Evolutionary conservation across 805 yeast species (phyloP).

Genomic region (Peterozyma xylosa): DNA sequence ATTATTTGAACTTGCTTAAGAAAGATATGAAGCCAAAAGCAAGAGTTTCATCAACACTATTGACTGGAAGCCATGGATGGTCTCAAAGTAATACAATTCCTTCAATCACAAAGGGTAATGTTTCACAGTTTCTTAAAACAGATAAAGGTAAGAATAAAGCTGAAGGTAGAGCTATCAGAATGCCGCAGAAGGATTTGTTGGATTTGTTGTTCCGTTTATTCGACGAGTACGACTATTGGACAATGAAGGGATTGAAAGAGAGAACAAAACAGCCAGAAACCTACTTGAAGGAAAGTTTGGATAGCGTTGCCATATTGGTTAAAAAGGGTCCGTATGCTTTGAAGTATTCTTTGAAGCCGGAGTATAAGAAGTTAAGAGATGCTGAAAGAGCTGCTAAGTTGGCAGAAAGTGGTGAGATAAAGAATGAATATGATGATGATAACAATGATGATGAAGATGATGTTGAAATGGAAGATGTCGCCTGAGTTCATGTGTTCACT

Average conservation of each 20-base stretch:
- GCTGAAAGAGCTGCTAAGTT: constrained; percentile 65
- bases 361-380: constrained; percentile 74
- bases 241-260: constrained; percentile 87
- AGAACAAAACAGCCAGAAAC: constrained; percentile 92
- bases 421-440: constrained; percentile 30
- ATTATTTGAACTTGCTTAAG: constrained; percentile 43
- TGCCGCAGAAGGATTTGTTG: constrained; percentile 87
- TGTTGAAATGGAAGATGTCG: constrained; percentile 70
- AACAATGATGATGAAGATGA: constrained; percentile 66
- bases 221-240: constrained; percentile 96
- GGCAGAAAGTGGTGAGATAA: constrained; percentile 39
- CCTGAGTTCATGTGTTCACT: constrained; percentile 17
- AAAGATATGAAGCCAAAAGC: constrained; percentile 49
- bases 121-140: constrained; percentile 61
- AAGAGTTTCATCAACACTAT: constrained; percentile 59
- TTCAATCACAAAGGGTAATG: constrained; percentile 59
- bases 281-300: constrained; percentile 84
- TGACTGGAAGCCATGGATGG: constrained; percentile 81
- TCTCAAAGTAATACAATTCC: constrained; percentile 83
- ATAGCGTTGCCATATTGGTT: constrained; percentile 79
- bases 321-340: constrained; percentile 95
- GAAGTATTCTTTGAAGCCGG: constrained; percentile 84
- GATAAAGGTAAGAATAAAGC: constrained; percentile 33
- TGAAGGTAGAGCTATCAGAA: constrained; percentile 87
- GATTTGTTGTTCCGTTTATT: constrained; percentile 83